Base-by-base conservation (phyloP, 1,139 yeast species). In the Hyphopichia pseudoburtonii region DNA sequence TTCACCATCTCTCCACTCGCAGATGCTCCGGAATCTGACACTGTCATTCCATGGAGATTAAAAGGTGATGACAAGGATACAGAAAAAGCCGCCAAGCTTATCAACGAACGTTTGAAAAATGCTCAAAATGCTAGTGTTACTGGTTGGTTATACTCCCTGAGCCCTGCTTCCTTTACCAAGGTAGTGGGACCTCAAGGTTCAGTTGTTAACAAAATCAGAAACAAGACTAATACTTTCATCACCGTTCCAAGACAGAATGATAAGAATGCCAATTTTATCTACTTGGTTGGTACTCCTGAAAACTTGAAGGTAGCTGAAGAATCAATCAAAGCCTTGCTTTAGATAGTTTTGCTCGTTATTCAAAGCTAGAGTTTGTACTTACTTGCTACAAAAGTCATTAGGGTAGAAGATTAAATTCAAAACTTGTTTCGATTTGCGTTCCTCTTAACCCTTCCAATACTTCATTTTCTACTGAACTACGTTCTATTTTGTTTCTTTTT, bases 101-200 rank as follows among this genome's bases (percentile, higher is more conserved):
- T 70, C 29, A 46, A 57, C 36, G 54, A 57, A 23, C 60, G 70
- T 38, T 61, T 70, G 47, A 60, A 50, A 21, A 51, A 47, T 28
- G 74, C 75, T 27, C 47, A 61, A 42, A 43, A 47, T n/a, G 65
- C 73, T 28, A 53, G 51, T 22, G 44, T 48, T 26, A 50, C 53
- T 25, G 76, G 66, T 15, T 71, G 76, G 76, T 60, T 62, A 38
- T 67, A 64, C 49, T 48, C 64, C 19, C 48, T 52, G 29, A 56
- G 64, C 41, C 63, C 73, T 17, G 48, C 64, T 1, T 44, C 43
- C n/a, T 69, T 70, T 47, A 75, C 85, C 41, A 76, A 73, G 58
- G 70, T 87, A 35, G 76, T 88, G 49, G 96, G 96, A 5, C 81
- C 88, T 17, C 82, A 78, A 50, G 96, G 96, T 33, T 62, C 81